phyloP scores from a whole-genome alignment of 208 protist genomes.

The Leishmania martiniquensis region DNA sequence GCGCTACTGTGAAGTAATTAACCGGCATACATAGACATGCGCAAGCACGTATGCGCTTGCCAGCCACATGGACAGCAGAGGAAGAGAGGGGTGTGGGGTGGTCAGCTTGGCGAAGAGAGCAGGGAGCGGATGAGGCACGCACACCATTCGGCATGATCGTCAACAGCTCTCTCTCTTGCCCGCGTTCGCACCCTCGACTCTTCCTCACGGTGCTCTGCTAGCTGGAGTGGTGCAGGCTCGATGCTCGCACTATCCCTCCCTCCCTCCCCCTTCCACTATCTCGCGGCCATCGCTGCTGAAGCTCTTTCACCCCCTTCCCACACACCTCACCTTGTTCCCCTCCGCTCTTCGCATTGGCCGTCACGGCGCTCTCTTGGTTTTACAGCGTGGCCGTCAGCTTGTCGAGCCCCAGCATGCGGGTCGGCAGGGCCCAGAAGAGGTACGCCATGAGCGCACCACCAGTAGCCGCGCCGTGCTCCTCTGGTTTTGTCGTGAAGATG shows the following conservation, averaged over 20 bases:
- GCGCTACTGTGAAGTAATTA: neutral
- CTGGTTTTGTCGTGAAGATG: conserved; percentile 80
- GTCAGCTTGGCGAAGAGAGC: neutral
- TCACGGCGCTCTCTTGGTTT: neutral
- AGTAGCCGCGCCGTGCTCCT: conserved; percentile 86
- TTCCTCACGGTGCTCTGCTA: neutral
- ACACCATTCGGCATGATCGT: neutral
- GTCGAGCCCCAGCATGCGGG: conserved; percentile 81
- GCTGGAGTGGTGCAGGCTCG: too few relatives aligned
- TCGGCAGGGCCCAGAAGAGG: conserved; percentile 88
- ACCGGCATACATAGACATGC: too few relatives aligned
- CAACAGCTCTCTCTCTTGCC: neutral
- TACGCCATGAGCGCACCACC: conserved; percentile 88
- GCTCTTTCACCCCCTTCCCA: too few relatives aligned
- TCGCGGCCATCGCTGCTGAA: too few relatives aligned
- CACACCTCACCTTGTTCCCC: too few relatives aligned
- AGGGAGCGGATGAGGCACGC: neutral
- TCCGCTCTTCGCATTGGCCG: too few relatives aligned
- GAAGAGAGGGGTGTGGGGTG: neutral
- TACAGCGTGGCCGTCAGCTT: conserved; percentile 85
- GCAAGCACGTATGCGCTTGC: neutral
- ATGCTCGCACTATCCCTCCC: too few relatives aligned
- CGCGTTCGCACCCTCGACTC: neutral
- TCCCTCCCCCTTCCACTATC: too few relatives aligned
- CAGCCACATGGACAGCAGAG: neutral